phyloP scores from a whole-genome alignment of 2,329 filamentous ascomycete genomes.

The Fusarium miscanthi region DNA sequence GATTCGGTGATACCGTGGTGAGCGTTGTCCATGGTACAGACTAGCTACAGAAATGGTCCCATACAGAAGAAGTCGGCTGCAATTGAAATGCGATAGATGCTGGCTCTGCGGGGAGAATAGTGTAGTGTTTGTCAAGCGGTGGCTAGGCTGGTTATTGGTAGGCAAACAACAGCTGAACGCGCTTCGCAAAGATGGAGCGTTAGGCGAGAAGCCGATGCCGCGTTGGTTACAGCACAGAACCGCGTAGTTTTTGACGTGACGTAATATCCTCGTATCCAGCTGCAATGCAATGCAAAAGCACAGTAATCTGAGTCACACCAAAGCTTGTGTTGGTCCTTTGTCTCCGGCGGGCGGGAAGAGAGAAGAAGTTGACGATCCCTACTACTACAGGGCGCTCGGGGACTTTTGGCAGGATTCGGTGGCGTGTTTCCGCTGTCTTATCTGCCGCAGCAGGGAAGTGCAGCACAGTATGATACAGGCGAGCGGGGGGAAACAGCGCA shows the following conservation, averaged over 20 bases:
- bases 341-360: not conserved
- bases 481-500: not conserved
- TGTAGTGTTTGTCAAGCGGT: not conserved
- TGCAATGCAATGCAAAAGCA: not conserved
- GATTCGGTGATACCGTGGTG: not conserved
- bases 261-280: not conserved
- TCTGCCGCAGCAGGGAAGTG: not conserved
- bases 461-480: not conserved
- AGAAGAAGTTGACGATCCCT: not conserved
- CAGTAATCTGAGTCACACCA: not conserved
- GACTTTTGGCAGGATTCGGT: not conserved
- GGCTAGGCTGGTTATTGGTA: not conserved
- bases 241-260: not conserved
- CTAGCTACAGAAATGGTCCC: fast-evolving
- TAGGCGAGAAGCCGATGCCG: fast-evolving
- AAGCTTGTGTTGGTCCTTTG: not conserved
- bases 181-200: not conserved
- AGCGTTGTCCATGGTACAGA: not conserved
- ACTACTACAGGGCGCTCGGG: not conserved
- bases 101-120: not conserved
- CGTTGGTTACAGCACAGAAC: fast-evolving
- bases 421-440: not conserved
- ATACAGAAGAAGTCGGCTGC: fast-evolving
- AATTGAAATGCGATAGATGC: not conserved
- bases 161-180: not conserved